A percentile compares a stretch with the other conserved stretches of the same genome.
Evolutionary conservation across 1,139 yeast genomes (phyloP).

Genomic region (Torulaspora globosa): DNA sequence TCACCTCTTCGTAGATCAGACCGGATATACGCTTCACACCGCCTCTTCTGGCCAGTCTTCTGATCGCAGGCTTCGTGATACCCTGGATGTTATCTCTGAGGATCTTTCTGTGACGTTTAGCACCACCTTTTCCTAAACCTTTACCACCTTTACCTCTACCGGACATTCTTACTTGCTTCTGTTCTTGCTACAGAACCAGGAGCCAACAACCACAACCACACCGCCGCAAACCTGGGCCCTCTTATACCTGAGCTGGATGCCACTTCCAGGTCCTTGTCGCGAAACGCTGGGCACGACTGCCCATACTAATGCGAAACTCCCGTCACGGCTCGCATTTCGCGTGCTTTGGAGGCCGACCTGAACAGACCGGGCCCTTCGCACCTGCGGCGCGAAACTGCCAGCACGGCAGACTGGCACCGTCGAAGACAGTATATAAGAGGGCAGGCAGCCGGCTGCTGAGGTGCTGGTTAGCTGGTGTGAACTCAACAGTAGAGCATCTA

Average conservation of each 20-base stretch:
- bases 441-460: too few relatives aligned
- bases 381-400: conserved; percentile 10
- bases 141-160: conserved; percentile 99
- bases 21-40: conserved; percentile 99
- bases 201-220: neutral
- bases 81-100: conserved; percentile 99
- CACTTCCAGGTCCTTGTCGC: conserved; percentile 1
- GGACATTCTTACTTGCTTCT: conserved; percentile 55
- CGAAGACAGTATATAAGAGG: neutral
- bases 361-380: conserved; percentile 8
- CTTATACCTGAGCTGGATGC: neutral
- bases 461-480: too few relatives aligned
- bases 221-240: neutral
- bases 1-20: conserved; percentile 96
- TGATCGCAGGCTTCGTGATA: conserved; percentile 98
- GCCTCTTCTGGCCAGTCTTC: conserved; percentile 99
- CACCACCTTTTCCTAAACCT: conserved; percentile 99
- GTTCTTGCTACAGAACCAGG: neutral
- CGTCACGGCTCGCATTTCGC: conserved; percentile 6
- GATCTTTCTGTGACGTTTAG: conserved; percentile 99
- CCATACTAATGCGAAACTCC: conserved; percentile 6
- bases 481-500: conserved; percentile 5
- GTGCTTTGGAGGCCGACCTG: conserved; percentile 2
- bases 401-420: conserved; percentile 5
- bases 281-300: conserved; percentile 11